Evolutionary conservation across 2,329 filamentous ascomycete species (phyloP), one percentile per base, ranked within the genome.

Genomic region (Cordyceps farinosa): DNA sequence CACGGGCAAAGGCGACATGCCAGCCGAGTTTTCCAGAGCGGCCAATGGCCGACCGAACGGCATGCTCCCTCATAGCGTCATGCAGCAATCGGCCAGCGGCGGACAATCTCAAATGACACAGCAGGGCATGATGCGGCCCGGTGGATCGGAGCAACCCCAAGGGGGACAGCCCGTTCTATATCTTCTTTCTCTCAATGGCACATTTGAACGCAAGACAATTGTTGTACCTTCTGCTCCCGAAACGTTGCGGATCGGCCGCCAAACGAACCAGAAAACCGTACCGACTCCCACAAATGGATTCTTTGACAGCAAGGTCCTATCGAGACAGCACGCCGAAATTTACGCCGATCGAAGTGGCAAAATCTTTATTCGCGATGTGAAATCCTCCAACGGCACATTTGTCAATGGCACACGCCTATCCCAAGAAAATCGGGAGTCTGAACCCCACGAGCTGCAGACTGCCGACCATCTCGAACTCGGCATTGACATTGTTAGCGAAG

Each of bases 311-410:
- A 99, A 99, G 77, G 95, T 99, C 32, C 84, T 99, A 30, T 98
- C 95, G 45, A 85, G 95, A 70, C 92, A 97, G 74, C 95, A 99
- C 75, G 95, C 95, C 42, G 95, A 99, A 75, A 90, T 99, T 44
- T 98, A 92, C 87, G 92, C 95, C n/a, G 84, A 87, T 66, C 76
- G 81, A 61, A 88, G 90, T 66, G 93, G 93, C 60, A 96, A 97
- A 74, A 90, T 99, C 50, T 98, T 89, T 85, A 98, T 99, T 69
- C 87, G 93, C 64, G 95, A 99, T 77, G 90, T 99, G 70, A 99
- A 98, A 77, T 98, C 95, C 0, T 99, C 95, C 47, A 99, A 99
- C 73, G 95, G 95, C 64, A 99, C 95, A 1, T 99, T 99, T 76
- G 94, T 99, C 69, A 99, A 99, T 71, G 92, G 92, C 27, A 87